Evolutionary conservation across 495 filamentous ascomycete genomes (phyloP), one percentile per base, ranked within the genome.

Genomic region (Xylaria curta): DNA sequence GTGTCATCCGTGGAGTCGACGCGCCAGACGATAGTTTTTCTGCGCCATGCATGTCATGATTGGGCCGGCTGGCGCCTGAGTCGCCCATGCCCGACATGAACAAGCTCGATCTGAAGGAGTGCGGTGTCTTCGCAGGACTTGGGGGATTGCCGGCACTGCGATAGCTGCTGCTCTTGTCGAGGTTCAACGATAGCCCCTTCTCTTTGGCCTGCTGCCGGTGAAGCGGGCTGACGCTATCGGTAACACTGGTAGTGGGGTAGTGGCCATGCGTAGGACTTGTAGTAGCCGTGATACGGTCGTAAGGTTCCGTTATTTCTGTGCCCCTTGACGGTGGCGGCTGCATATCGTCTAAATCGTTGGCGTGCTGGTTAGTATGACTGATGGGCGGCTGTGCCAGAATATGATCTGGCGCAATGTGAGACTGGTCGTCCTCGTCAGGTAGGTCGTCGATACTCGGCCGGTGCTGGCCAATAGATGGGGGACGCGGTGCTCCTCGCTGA

Each of bases 21-120:
- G 89, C 89, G 42, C 87, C 87, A 0, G 93, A 96, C 15, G 91
- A 88, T 24, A 95, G 85, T 79, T 92, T 92, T 76, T 95, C 92
- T 72, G 91, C 91, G 13, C 90, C 88, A 61, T 89, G 83, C 66
- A 82, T 87, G 71, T 83, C 84, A 66, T 86, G 81, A 69, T 85
- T 86, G 2, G 83, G 77, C 38, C 87, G 87, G 67, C 84, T 85
- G 47, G 80, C 76, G 24, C 82, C 79, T 13, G 84, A 82, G 31
- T 85, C 84, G 12, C 78, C 62, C 47, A 86, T 85, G 24, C 68
- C 68, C 44, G 90, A 89, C 72, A 86, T 83, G 79, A 86, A 89
- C 78, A 93, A 89, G 73, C 84, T 90, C 9, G 90, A 91, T 61
- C 89, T 83, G 76, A 96, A 93, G 24, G 92, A 94, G 24, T 89